A percentile compares a stretch with the other conserved stretches of the same genome.
phyloP scores from a whole-genome alignment of 2,329 filamentous ascomycete species.

The Sporothrix dimorphospora region DNA sequence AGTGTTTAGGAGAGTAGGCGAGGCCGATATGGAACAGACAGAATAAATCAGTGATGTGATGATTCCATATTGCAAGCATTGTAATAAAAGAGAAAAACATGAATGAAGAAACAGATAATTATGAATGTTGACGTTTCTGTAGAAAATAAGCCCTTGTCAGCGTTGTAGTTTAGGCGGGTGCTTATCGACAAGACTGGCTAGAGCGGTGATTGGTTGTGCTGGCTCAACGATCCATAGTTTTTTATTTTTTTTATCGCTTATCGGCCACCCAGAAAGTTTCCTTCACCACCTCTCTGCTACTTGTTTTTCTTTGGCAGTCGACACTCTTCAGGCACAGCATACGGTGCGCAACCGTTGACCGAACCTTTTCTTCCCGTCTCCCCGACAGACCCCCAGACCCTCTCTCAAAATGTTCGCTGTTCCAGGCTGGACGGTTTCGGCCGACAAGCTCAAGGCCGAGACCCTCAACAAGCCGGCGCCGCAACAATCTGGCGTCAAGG shows the following conservation, averaged over 20 bases:
- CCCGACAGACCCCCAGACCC: no score
- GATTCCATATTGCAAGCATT: not conserved
- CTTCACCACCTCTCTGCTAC: not conserved
- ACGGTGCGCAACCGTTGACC: not conserved
- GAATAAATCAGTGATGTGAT: not conserved
- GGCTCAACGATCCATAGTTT: not conserved
- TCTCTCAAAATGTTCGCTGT: constrained; percentile 79
- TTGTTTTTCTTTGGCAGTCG: not conserved
- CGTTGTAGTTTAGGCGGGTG: not conserved
- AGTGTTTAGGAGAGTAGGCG: constrained; percentile 33
- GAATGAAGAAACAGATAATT: no score
- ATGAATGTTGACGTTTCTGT: no score
- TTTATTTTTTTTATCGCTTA: constrained; percentile 4
- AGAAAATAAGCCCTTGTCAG: not conserved
- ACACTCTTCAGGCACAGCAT: not conserved
- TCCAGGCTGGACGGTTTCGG: constrained; percentile 84
- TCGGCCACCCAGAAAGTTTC: not conserved
- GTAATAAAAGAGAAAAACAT: not conserved
- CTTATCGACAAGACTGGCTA: constrained; percentile 18
- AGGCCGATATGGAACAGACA: not conserved
- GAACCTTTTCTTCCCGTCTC: no score
- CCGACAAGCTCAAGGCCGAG: constrained; percentile 72
- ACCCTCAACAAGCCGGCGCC: constrained; percentile 43
- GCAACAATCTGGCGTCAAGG: constrained; percentile 32
- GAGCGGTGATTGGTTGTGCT: not conserved